Evolutionary conservation across 2,329 filamentous ascomycete genomes (phyloP), one percentile per base, ranked within the genome.

Genomic region (Beauveria medogensis): DNA sequence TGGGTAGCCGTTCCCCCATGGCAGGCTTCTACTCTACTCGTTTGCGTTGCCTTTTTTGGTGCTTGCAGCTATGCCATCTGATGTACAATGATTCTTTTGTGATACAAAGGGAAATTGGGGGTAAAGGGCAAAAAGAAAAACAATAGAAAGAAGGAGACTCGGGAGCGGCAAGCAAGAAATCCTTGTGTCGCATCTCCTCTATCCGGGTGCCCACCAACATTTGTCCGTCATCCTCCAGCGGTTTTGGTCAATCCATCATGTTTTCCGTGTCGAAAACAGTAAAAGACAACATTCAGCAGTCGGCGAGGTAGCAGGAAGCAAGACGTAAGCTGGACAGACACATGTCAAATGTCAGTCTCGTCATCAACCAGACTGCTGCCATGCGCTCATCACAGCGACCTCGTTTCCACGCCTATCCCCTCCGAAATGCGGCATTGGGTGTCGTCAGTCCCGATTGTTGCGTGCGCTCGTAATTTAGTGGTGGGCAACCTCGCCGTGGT

Each of bases 401-500:
- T 43, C 9, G 18, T 2, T 20, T 37, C 22, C 22, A 30, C 41
- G 16, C 34, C 9, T 30, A 22, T 14, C 16, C 18, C 34, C 34
- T 37, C 12, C 34, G 5, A 6, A 37, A 16, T 37, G 14, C 34
- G 34, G 14, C 34, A 37, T 5, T 37, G 34, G 12, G 34, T 16
- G 34, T 37, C 34, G 34, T 37, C 34, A 5, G 34, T 37, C 34
- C 34, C 34, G 34, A 34, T 14, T 37, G 12, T 37, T 14, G 12
- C 2, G 3, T 37, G 18, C 7, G 12, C 48, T 47, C 30, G 14
- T 57, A 7, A 56, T 68, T 79, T 80, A 85, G 77, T 85, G 84
- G 75, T 87, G 82, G 66, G 47, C 48, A 65, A 75, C 72, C 73
- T 90, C 85, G 72, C 90, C 89, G 76, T 83, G 84, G 83, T 99